Evolutionary conservation across 805 yeast species (phyloP).

Genomic region (Suhomyces pyralidae): DNA sequence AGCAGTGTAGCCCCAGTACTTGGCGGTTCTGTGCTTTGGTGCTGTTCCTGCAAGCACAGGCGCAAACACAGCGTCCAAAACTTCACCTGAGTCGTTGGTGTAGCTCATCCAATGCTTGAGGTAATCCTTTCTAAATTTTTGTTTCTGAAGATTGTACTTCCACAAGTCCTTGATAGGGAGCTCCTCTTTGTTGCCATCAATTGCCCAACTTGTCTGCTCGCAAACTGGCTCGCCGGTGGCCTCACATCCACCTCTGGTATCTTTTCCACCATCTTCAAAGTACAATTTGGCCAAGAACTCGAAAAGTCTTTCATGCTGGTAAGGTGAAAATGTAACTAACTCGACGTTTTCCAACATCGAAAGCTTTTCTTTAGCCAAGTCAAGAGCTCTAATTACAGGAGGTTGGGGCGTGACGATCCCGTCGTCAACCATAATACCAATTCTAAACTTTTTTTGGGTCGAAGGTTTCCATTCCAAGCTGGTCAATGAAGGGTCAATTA

Average conservation of each 20-base stretch:
- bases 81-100: constrained; percentile 5
- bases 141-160: constrained; percentile 16
- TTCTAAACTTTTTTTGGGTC: constrained; percentile 1
- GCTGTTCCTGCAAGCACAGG: constrained; percentile 17
- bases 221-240: constrained; percentile 12
- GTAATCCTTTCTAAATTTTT: constrained; percentile 16
- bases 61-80: constrained; percentile 14
- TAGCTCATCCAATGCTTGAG: constrained; percentile 12
- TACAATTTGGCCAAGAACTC: constrained; percentile 66
- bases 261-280: constrained; percentile 48
- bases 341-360: background rate
- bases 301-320: constrained; percentile 35
- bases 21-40: constrained; percentile 15
- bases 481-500: constrained; percentile 1
- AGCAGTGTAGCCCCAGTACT: constrained; percentile 20
- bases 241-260: constrained; percentile 9
- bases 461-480: background rate
- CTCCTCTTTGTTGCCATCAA: constrained; percentile 8
- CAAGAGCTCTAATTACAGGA: constrained; percentile 3
- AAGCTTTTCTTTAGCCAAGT: background rate
- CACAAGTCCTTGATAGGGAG: constrained; percentile 12
- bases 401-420: constrained; percentile 4
- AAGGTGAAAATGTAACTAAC: background rate
- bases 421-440: constrained; percentile 1
- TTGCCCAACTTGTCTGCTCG: constrained; percentile 1